Conservation (phyloP, 345 rosid genomes). For the Boechera stricta region DNA sequence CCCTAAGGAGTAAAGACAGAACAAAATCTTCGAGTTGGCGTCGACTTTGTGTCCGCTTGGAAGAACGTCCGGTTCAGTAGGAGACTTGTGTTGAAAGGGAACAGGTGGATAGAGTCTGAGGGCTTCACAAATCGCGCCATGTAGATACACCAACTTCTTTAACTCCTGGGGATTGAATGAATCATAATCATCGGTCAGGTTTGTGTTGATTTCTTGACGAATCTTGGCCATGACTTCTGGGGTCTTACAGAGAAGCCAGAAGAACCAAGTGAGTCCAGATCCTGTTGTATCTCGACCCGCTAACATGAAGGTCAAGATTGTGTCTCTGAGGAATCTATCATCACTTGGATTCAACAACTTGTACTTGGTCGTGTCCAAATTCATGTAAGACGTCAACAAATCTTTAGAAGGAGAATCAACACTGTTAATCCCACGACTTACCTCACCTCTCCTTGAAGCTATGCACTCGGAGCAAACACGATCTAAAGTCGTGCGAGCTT, state of each 20-base stretch:
- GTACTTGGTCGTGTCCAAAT: slow-evolving; percentile 30
- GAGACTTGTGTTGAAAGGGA: slow-evolving; percentile 46
- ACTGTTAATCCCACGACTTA: slow-evolving; percentile 22
- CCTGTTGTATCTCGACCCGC: slow-evolving; percentile 63
- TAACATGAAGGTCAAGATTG: slow-evolving; percentile 52
- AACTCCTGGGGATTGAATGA: slow-evolving; percentile 32
- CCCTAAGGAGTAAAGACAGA: slow-evolving; percentile 45
- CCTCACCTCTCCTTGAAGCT: slow-evolving; percentile 44
- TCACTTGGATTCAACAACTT: slow-evolving; percentile 37
- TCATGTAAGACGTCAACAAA: slow-evolving; percentile 52
- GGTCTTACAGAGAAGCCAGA: slow-evolving; percentile 50
- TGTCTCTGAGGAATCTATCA: slow-evolving; percentile 62
- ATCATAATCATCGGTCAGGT: not conserved
- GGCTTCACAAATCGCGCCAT: slow-evolving; percentile 44
- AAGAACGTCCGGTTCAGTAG: slow-evolving; percentile 40
- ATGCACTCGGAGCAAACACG: slow-evolving; percentile 40
- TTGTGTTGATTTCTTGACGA: slow-evolving; percentile 51
- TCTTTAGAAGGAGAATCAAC: slow-evolving; percentile 39
- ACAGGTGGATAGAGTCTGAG: slow-evolving; percentile 49
- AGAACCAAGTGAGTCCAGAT: slow-evolving; percentile 58
- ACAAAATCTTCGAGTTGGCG: slow-evolving; percentile 42
- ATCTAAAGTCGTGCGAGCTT: slow-evolving; percentile 32
- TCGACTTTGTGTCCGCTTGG: slow-evolving; percentile 48
- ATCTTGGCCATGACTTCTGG: slow-evolving; percentile 48
- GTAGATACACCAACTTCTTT: slow-evolving; percentile 41